Evolutionary conservation across 1,284 basidiomycete species (phyloP).

Genomic region (Dichomitus squalens): DNA sequence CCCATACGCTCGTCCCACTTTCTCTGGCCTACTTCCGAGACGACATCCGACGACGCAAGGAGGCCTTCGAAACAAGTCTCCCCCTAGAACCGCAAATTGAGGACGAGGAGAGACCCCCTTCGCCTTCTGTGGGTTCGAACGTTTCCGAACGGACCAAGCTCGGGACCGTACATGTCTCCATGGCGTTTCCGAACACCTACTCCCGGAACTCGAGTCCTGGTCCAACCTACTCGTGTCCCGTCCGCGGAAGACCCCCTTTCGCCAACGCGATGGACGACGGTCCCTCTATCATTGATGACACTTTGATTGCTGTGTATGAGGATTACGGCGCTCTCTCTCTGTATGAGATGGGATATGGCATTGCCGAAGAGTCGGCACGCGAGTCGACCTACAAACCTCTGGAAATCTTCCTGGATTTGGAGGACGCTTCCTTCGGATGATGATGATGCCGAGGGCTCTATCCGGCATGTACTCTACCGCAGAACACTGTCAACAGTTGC

Average conservation of each 20-base stretch:
- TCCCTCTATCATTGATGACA: not conserved
- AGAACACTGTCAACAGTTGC: not conserved
- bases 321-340: not conserved
- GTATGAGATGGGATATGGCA: not conserved
- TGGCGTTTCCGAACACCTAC: not conserved
- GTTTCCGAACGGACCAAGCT: not conserved
- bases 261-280: not conserved
- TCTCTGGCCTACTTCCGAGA: constrained; percentile 21
- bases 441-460: not conserved
- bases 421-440: not conserved
- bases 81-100: too few species aligned
- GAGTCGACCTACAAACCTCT: not conserved
- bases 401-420: not conserved
- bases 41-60: constrained; percentile 23
- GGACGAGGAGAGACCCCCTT: too few species aligned
- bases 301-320: constrained; percentile 6
- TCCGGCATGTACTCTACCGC: not conserved
- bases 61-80: constrained; percentile 13
- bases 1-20: constrained; percentile 21
- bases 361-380: not conserved
- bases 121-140: too few species aligned
- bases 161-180: too few species aligned
- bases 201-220: not conserved
- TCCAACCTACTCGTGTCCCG: constrained; percentile 6
- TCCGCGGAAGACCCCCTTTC: not conserved